Base-by-base conservation (phyloP, 1,284 basidiomycete species). In the Sanghuangporus sanghuang region DNA sequence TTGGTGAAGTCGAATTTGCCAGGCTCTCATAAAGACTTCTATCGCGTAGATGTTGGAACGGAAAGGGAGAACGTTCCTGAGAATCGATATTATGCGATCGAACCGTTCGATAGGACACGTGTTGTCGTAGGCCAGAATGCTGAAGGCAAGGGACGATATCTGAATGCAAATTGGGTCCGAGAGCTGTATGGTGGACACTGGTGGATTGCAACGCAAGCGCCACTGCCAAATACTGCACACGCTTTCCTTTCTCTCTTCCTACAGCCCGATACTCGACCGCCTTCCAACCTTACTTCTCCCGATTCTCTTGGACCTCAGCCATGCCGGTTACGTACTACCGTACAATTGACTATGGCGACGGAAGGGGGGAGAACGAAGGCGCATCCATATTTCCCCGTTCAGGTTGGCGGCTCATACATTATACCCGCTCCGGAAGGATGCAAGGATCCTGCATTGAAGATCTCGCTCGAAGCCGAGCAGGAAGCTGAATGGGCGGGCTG, bases 171-270 rank as follows among this genome's bases (percentile, higher is more conserved):
- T 69, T 93, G 91, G 88, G 85, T 93, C 16, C 77, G 81, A 48
- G 92, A 95, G 71, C 74, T 80, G 35, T 81, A 78, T 59, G 89
- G 93, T 1, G 81, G 80, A 23, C 89, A 85, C 69, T 86, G 85
- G 84, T 92, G 90, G 89, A 89, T 95, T 63, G 92, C 92, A 8
- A 81, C 89, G 0, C 92, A 94, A 72, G 92, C 92, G 0, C 91
- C 93, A 1, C 75, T 92, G 32, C 84, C 81, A 1, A 72, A 78
- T 52, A 92, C 92, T 0, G 76, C 81, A 1, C 87, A 93, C 70
- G 78, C 88, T 4, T 93, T 93, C 73, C 81, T 94, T 68, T 89
- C 83, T 66, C 73, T 90, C 57, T 79, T 92, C 67, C 71, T 80
- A 23, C 81, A 85, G 63, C 79, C 82, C 18, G 70, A 79, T 52